Evolutionary conservation across 2,329 filamentous ascomycete species (phyloP).

Genomic region (Botrytis byssoidea): DNA sequence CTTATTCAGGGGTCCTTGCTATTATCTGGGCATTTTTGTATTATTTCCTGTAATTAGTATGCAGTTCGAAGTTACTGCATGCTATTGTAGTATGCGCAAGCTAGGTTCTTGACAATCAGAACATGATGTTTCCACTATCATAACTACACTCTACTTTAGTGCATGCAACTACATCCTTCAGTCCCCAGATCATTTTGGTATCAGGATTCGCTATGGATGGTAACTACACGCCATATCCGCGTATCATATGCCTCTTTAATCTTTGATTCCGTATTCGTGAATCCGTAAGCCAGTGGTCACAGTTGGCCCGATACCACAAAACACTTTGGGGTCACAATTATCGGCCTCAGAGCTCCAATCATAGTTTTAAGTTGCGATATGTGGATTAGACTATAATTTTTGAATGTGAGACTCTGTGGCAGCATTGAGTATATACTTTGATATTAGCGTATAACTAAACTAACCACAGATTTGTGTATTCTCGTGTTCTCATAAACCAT

Average conservation of each 20-base stretch:
- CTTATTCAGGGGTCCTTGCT: background rate
- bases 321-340: background rate
- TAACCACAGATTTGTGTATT: background rate
- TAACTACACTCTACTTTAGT: background rate
- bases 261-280: background rate
- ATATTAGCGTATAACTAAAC: background rate
- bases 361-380: too few species aligned
- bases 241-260: background rate
- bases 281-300: too few species aligned
- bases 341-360: background rate
- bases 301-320: too few species aligned
- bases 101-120: background rate
- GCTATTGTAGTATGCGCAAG: background rate
- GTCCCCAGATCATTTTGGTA: background rate
- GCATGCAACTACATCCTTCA: background rate
- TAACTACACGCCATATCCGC: background rate
- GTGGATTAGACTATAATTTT: background rate
- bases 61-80: background rate
- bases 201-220: background rate
- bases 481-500: background rate
- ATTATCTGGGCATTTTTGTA: background rate
- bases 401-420: background rate
- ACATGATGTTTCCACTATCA: background rate
- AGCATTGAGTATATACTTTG: background rate
- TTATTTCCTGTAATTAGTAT: background rate